Percentiles rank a stretch among this genome's conserved stretches.
These are phyloP conservation scores for Calendula officinalis DNA, from an alignment of 129 eudicot species.

Conservation along the genomic window DNA sequence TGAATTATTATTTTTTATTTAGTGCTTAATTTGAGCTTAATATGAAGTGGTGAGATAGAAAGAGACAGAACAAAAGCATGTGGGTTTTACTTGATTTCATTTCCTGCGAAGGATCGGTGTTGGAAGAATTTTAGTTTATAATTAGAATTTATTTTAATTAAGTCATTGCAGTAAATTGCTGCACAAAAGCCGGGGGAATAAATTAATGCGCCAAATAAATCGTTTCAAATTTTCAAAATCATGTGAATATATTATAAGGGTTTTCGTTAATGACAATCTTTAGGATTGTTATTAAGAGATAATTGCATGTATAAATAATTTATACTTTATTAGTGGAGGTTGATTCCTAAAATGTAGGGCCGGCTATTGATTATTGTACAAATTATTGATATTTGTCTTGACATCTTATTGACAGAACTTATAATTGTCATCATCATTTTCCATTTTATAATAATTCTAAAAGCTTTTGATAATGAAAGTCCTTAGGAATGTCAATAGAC, in stretches of 20 bases:
- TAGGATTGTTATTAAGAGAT: too few species aligned
- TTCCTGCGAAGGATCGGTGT: conserved; percentile 47
- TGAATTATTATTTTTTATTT: conserved; percentile 17
- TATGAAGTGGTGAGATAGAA: conserved; percentile 18
- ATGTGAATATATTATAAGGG: not conserved
- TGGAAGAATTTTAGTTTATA: conserved; percentile 17
- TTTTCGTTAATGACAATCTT: too few species aligned
- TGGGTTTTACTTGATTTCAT: conserved; percentile 47
- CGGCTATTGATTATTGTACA: too few species aligned
- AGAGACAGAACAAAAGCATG: conserved; percentile 54
- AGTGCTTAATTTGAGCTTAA: conserved; percentile 19
- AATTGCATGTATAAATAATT: too few species aligned
- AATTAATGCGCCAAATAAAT: conserved; percentile 7
- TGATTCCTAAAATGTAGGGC: too few species aligned
- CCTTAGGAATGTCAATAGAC: too few species aligned
- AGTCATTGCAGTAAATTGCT: conserved; percentile 35
- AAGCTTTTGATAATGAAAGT: too few species aligned
- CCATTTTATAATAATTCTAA: too few species aligned
- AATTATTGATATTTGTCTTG: too few species aligned
- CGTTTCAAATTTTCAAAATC: conserved; percentile 12
- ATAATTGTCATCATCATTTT: too few species aligned
- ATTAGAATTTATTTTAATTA: conserved; percentile 12
- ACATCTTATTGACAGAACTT: too few species aligned
- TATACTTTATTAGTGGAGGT: too few species aligned
- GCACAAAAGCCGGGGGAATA: conserved; percentile 41